Evolutionary conservation across 164 flowering plant species (phyloP), one percentile per base, ranked within the genome.

Genomic region (Magnolia changhungtana): DNA sequence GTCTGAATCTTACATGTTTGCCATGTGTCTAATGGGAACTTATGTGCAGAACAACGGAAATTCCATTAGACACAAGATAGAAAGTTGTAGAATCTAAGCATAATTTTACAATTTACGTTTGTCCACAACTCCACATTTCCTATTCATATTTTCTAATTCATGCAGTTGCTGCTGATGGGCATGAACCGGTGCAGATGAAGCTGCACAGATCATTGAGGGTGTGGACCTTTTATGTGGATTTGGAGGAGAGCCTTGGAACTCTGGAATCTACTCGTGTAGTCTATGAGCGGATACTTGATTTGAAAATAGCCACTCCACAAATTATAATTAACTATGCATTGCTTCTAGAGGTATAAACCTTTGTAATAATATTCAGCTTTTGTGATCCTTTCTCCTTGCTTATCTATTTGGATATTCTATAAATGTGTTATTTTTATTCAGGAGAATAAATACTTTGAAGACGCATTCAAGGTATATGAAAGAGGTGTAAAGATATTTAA

Each of bases 401-500:
- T 55, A 10, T 55, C 61, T 16, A 55, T 55, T 55, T 50, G 69
- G 7, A 45, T 73, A 58, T 31, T 68, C 10, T 63, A 63, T 68
- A 59, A 55, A 69, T 70, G 64, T 50, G 80, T 63, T 37, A 11
- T 73, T 19, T n/a, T 52, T 84, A 21, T 87, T 63, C 86, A 95
- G 99, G 96, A 92, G 70, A 81, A 94, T 67, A 96, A 88, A 72
- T 96, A 91, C 79, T 96, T 96, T 76, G 99, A 96, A 80, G 98
- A 96, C 83, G 94, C 99, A 27, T 96, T 94, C 72, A 92, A 87
- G 82, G 98, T 92, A 2, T 96, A 96, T 82, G 98, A 96, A 87
- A 90, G 96, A 83, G 99, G 99, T 31, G 92, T 92, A 23, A 92
- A 94, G 83, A 96, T 96, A 67, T 96, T 96, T 71, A 96, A 94